Evolutionary conservation across 2,329 filamentous ascomycete species (phyloP), one percentile per base, ranked within the genome.

Genomic region (Sporothrix brasiliensis): DNA sequence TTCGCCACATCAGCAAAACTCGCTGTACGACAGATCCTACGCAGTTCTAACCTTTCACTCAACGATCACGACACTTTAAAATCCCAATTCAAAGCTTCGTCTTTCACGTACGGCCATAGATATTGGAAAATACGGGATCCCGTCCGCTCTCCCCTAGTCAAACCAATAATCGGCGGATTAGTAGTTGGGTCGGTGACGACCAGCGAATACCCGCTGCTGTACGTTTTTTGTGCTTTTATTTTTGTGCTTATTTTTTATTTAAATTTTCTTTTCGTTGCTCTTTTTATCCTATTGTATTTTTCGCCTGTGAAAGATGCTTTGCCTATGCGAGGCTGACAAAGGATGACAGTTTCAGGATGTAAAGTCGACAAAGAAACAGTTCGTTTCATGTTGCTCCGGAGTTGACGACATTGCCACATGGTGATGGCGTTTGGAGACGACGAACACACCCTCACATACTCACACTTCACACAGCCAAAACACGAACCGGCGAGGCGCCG

Each of bases 131-230:
- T 6, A 61, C 58, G 58, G 58, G 58, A 61, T 61, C 58, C 58
- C 58, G 58, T 61, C 58, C 58, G 58, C 58, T 61, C 58, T 61
- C 27, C 58, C 58, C 39, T 61, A 47, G 58, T 61, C 9, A 61
- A 61, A 61, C 58, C 58, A 44, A 21, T 61, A 61, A 61, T 61
- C 58, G 58, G 58, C 58, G 58, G 58, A 61, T 61, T 61, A 61
- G 58, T 61, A 61, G 58, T 61, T 61, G 27, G 58, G 58, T 61
- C 58, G 58, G 58, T 61, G 58, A 61, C 58, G 58, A 61, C 58
- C 58, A 61, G 58, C 58, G 58, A 61, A 61, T 61, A 61, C 58
- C 58, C 58, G 58, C 58, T 61, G 58, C 58, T 61, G 58, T 61
- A 61, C 58, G 58, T 61, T 61, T 61, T 4, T 24, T 44, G 24